phyloP scores from a whole-genome alignment of 306 rosid genomes.

The Malus asiatica region DNA sequence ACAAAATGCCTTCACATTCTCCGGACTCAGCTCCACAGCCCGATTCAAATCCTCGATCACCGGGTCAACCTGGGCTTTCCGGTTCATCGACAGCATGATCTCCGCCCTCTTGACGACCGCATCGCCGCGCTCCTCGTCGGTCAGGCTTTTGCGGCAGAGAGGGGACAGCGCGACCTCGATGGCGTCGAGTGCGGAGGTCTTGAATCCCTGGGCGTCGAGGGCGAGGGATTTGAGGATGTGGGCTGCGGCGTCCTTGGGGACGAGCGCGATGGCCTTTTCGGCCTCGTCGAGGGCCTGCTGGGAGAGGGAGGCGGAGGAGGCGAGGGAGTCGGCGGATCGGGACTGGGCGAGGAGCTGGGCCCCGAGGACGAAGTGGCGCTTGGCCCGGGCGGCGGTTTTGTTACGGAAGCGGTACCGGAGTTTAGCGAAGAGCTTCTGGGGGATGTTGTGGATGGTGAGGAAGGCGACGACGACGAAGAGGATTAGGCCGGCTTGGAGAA shows the following conservation, averaged over 20 bases:
- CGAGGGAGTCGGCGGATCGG: constrained; percentile 34
- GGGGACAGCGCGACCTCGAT: constrained; percentile 74
- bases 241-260: constrained; percentile 78
- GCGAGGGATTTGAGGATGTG: constrained; percentile 69
- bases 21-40: constrained; percentile 48
- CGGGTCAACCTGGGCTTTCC: constrained; percentile 44
- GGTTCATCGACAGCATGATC: constrained; percentile 48
- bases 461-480: constrained; percentile 33
- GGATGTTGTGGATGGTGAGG: constrained; percentile 58
- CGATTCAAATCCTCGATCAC: constrained; percentile 50
- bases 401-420: constrained; percentile 8
- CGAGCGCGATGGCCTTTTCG: constrained; percentile 56
- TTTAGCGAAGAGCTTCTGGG: constrained; percentile 36
- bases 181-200: constrained; percentile 72
- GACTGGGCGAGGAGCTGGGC: constrained; percentile 76
- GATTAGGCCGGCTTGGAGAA: constrained; percentile 45
- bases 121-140: constrained; percentile 52
- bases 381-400: constrained; percentile 43
- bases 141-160: constrained; percentile 48
- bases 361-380: constrained; percentile 70
- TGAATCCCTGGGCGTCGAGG: constrained; percentile 68
- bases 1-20: constrained; percentile 48
- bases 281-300: constrained; percentile 57
- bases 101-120: constrained; percentile 74
- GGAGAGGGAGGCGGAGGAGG: constrained; percentile 23